These are phyloP conservation scores for Volvox africanus DNA, from an alignment of 139 green algal species.

Conservation along the genomic window DNA sequence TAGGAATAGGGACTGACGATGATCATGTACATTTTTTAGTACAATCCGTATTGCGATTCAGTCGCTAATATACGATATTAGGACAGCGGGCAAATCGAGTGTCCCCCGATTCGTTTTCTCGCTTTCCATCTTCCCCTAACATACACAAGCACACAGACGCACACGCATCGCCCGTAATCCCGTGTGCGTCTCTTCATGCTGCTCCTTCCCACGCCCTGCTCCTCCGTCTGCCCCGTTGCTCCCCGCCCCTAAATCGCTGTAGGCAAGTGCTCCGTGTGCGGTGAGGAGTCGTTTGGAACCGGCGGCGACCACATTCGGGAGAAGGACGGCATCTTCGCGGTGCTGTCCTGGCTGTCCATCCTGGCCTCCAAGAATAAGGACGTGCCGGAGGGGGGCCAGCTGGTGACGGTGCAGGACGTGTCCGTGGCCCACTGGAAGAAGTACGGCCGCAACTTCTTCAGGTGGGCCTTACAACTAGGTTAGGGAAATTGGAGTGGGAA, in stretches of 20 bases:
- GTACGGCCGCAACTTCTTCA: constrained; percentile 98
- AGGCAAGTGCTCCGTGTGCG: constrained; percentile 94
- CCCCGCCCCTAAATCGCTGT: background rate
- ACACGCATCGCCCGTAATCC: too few relatives aligned
- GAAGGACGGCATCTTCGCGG: constrained; percentile 98
- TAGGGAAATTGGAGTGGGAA: too few relatives aligned
- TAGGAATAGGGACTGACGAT: too few relatives aligned
- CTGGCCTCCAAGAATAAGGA: constrained; percentile 93
- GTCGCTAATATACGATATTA: too few relatives aligned
- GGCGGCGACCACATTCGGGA: constrained; percentile 97
- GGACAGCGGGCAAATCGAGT: too few relatives aligned
- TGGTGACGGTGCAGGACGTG: constrained; percentile 93
- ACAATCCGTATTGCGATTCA: too few relatives aligned
- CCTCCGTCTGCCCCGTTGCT: too few relatives aligned
- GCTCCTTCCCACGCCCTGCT: too few relatives aligned
- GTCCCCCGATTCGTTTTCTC: background rate
- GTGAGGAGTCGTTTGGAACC: constrained; percentile 98
- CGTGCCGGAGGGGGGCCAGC: constrained; percentile 76
- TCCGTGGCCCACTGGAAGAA: constrained; percentile 95
- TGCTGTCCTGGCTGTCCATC: constrained; percentile 93
- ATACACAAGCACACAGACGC: background rate
- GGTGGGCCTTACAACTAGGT: constrained; percentile 33
- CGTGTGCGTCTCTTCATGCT: too few relatives aligned
- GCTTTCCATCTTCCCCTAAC: background rate
- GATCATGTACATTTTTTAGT: too few relatives aligned